Percentiles rank a stretch among this genome's conserved stretches.
Evolutionary conservation across 2,329 filamentous ascomycete species (phyloP).

Genomic region (Intubia oerlemansii): DNA sequence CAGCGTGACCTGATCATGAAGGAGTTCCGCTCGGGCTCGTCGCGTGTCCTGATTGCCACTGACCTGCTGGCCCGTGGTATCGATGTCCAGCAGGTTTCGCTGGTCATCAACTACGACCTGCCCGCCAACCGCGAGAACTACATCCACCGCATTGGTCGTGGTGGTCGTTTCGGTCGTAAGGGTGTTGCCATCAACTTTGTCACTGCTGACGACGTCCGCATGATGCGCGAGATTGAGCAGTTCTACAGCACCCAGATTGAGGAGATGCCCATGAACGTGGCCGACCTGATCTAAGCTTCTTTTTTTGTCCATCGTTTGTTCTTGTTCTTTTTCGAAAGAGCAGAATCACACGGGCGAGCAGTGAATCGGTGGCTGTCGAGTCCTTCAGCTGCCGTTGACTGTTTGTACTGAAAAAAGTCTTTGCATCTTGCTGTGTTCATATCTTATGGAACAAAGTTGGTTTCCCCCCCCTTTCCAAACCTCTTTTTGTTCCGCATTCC

Average conservation of each 20-base stretch:
- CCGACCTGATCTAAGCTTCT: conserved; percentile 44
- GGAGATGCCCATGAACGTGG: conserved; percentile 97
- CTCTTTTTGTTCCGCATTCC: not conserved
- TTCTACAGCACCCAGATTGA: conserved; percentile 99
- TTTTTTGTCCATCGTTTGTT: not conserved
- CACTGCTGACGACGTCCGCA: conserved; percentile 94
- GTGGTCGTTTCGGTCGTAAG: conserved; percentile 98
- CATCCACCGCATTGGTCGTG: conserved; percentile 98
- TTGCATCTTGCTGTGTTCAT: not conserved
- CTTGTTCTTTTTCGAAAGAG: not conserved
- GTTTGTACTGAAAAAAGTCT: no score
- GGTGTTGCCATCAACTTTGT: conserved; percentile 99
- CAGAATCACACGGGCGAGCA: no score
- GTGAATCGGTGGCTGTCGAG: no score
- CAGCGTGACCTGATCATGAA: conserved; percentile 99
- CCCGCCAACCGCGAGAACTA: conserved; percentile 99
- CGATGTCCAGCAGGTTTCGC: conserved; percentile 96
- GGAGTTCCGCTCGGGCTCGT: conserved; percentile 98
- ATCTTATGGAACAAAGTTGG: no score
- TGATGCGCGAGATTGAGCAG: conserved; percentile 99
- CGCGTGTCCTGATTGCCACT: conserved; percentile 94
- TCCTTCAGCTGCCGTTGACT: no score
- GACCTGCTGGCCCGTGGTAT: conserved; percentile 98
- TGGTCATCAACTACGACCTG: conserved; percentile 99
- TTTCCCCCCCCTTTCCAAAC: no score